Percentiles rank a stretch among this genome's conserved stretches.
These are phyloP conservation scores for Atalantia buxifolia DNA, from an alignment of 345 rosid species.

Conservation along the genomic window DNA sequence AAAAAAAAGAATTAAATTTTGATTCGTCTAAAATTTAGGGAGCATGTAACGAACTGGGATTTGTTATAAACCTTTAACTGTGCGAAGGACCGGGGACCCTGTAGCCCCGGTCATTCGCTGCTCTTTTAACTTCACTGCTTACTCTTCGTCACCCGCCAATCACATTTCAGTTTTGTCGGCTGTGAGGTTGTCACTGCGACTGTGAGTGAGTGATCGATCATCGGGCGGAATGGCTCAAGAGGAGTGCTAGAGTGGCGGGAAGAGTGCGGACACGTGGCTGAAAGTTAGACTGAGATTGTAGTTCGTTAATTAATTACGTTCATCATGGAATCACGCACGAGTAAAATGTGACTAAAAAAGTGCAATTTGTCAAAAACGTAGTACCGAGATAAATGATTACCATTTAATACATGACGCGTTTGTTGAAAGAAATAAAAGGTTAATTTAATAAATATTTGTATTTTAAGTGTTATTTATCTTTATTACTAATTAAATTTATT, in stretches of 20 bases:
- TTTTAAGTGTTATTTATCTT: no score
- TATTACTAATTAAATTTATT: no score
- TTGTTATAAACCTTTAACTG: not conserved
- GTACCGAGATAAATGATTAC: no score
- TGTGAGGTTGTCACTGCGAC: not conserved
- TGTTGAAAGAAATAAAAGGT: no score
- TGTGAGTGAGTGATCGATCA: not conserved
- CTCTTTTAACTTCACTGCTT: not conserved
- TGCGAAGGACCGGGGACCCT: slow-evolving; percentile 15
- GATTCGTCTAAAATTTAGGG: not conserved
- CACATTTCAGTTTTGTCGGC: not conserved
- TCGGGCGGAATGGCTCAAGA: not conserved
- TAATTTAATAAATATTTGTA: no score
- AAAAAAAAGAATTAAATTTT: not conserved
- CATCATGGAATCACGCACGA: not conserved
- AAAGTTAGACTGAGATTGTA: not conserved
- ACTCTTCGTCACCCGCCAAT: not conserved
- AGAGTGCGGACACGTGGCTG: not conserved
- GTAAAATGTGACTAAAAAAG: no score
- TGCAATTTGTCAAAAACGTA: no score
- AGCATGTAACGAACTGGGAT: not conserved
- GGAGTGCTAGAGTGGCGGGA: not conserved
- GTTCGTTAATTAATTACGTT: no score
- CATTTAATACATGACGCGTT: no score
- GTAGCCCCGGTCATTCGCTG: slow-evolving; percentile 12